phyloP scores from a whole-genome alignment of 495 filamentous ascomycete genomes.

The Penicillium lividum region DNA sequence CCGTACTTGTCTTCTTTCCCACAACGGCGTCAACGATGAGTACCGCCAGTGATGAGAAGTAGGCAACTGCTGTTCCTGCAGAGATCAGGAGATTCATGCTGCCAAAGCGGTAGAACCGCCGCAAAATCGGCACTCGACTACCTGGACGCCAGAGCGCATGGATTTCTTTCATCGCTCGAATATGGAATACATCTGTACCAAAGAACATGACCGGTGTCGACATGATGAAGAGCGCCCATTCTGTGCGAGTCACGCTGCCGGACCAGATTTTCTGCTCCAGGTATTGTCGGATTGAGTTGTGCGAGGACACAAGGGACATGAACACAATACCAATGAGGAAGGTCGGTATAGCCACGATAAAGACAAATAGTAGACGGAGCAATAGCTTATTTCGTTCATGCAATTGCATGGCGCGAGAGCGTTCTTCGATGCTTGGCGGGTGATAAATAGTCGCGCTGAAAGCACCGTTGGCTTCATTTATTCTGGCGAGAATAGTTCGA shows the following conservation, averaged over 20 bases:
- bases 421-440: conserved; percentile 82
- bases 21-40: conserved; percentile 67
- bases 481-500: conserved; percentile 66
- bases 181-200: conserved; percentile 84
- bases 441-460: conserved; percentile 74
- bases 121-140: conserved; percentile 72
- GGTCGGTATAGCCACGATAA: conserved; percentile 78
- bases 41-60: conserved; percentile 78
- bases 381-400: conserved; percentile 63
- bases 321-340: conserved; percentile 89
- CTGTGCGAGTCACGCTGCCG: conserved; percentile 71
- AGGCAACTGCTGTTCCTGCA: conserved; percentile 84
- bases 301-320: conserved; percentile 73
- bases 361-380: conserved; percentile 65
- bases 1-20: conserved; percentile 33
- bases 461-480: conserved; percentile 61
- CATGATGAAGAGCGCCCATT: conserved; percentile 83
- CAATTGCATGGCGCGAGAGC: conserved; percentile 68
- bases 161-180: conserved; percentile 76
- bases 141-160: conserved; percentile 75
- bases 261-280: conserved; percentile 70
- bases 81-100: conserved; percentile 97
- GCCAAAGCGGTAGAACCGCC: conserved; percentile 86
- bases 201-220: conserved; percentile 90
- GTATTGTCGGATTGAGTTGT: conserved; percentile 56